These are phyloP conservation scores for Aspergillus sp. DNA, from an alignment of 2,329 filamentous ascomycete genomes.

Conservation along the genomic window DNA sequence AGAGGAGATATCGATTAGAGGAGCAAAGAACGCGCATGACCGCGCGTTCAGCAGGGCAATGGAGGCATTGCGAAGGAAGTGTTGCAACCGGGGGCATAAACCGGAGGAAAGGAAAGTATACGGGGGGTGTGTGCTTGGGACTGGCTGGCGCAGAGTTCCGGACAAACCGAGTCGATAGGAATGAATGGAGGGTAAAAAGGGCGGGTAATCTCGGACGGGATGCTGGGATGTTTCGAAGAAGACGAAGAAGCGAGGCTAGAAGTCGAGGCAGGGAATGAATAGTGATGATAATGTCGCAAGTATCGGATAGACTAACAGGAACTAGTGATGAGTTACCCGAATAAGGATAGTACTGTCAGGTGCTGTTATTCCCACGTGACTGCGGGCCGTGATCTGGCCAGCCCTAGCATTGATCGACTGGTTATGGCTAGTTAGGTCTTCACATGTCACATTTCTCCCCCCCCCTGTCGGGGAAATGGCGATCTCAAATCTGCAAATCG, in stretches of 20 bases:
- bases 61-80: constrained; percentile 16
- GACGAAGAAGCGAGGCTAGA: too few relatives aligned
- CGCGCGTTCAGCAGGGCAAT: constrained; percentile 20
- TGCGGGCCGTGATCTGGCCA: not conserved
- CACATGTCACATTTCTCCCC: not conserved
- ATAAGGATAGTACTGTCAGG: not conserved
- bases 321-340: too few relatives aligned
- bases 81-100: constrained; percentile 18
- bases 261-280: too few relatives aligned
- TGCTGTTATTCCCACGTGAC: not conserved
- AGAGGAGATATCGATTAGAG: constrained; percentile 11
- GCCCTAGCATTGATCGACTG: constrained; percentile 1
- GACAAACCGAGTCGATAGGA: not conserved
- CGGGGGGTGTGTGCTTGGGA: not conserved
- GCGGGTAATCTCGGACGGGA: not conserved
- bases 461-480: not conserved
- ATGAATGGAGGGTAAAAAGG: not conserved
- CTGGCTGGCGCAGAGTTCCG: not conserved
- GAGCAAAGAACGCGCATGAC: constrained; percentile 28
- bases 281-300: too few relatives aligned
- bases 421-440: not conserved
- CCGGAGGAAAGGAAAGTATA: not conserved
- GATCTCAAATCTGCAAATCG: not conserved
- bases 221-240: not conserved
- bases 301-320: too few relatives aligned